Percentiles rank a stretch among this genome's conserved stretches.
phyloP scores from a whole-genome alignment of 78 protist genomes.

The Goniomonas avonlea region DNA sequence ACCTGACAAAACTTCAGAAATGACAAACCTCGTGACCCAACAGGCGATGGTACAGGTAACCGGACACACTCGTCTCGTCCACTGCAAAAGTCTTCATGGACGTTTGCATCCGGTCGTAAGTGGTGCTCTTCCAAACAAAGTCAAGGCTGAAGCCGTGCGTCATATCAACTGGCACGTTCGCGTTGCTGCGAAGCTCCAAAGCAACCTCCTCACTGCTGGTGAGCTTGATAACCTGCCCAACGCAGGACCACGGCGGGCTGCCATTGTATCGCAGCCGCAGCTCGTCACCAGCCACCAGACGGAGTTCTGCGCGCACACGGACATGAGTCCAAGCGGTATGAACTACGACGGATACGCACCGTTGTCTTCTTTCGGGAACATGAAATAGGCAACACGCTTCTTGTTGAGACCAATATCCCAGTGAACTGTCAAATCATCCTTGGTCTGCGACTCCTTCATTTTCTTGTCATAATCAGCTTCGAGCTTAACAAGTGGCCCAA shows the following conservation, averaged over 20 bases:
- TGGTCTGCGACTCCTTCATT: slow-evolving; percentile 61
- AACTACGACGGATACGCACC: background rate
- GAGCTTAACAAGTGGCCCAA: slow-evolving; percentile 79
- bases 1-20: too few species aligned
- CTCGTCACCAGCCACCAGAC: slow-evolving; percentile 79
- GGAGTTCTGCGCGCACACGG: slow-evolving; percentile 31
- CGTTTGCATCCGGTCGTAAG: slow-evolving; percentile 65
- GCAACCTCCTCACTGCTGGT: slow-evolving; percentile 62
- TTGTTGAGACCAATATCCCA: slow-evolving; percentile 84
- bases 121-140: slow-evolving; percentile 88
- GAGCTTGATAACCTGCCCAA: slow-evolving; percentile 59
- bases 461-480: slow-evolving; percentile 83
- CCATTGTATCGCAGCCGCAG: slow-evolving; percentile 42
- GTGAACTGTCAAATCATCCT: slow-evolving; percentile 51
- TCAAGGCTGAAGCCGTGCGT: slow-evolving; percentile 63
- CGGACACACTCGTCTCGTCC: slow-evolving; percentile 68
- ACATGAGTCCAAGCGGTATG: background rate
- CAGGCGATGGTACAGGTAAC: slow-evolving; percentile 75
- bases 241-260: slow-evolving; percentile 49
- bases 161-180: slow-evolving; percentile 20
- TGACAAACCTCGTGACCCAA: slow-evolving; percentile 93
- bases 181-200: slow-evolving; percentile 59
- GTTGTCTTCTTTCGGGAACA: slow-evolving; percentile 54
- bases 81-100: slow-evolving; percentile 86
- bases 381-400: slow-evolving; percentile 68